Evolutionary conservation across 768 basidiomycete genomes (phyloP).

Genomic region (Leccinum uliginosum): DNA sequence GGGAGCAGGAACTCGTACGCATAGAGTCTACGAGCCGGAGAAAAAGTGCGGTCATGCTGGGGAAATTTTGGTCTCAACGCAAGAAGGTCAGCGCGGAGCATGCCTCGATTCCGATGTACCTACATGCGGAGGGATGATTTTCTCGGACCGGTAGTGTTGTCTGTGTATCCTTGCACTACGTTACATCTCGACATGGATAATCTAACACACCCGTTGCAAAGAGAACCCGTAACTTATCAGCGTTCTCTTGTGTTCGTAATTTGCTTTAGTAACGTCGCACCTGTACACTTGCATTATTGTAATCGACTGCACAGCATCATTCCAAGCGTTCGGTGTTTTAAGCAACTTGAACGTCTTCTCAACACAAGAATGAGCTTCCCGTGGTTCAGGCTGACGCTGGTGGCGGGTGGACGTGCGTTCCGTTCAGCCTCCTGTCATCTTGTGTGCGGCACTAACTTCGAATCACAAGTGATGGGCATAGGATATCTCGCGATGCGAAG

Average conservation of each 20-base stretch:
- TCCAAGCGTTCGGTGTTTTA: neutral
- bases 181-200: slow-evolving; percentile 10
- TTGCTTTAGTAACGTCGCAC: slow-evolving; percentile 9
- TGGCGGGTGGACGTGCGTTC: slow-evolving; percentile 46
- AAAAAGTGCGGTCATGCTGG: slow-evolving; percentile 36
- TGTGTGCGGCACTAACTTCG: slow-evolving; percentile 6
- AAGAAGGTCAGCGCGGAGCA: slow-evolving; percentile 25
- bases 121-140: slow-evolving; percentile 24
- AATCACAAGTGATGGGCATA: slow-evolving; percentile 44
- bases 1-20: slow-evolving; percentile 74
- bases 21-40: slow-evolving; percentile 62
- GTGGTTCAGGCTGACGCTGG: slow-evolving; percentile 50
- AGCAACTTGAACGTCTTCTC: neutral
- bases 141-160: neutral
- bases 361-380: slow-evolving; percentile 46
- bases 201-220: slow-evolving; percentile 9
- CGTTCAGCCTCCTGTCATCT: neutral
- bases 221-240: slow-evolving; percentile 9
- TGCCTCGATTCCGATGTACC: slow-evolving; percentile 17
- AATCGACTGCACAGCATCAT: slow-evolving; percentile 18
- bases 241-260: slow-evolving; percentile 6
- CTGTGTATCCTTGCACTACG: slow-evolving; percentile 3
- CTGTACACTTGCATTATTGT: slow-evolving; percentile 1
- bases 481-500: slow-evolving; percentile 62
- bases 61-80: slow-evolving; percentile 24